These are phyloP conservation scores for Retiboletus flavoniger DNA, from an alignment of 1,284 basidiomycete genomes.

Conservation along the genomic window DNA sequence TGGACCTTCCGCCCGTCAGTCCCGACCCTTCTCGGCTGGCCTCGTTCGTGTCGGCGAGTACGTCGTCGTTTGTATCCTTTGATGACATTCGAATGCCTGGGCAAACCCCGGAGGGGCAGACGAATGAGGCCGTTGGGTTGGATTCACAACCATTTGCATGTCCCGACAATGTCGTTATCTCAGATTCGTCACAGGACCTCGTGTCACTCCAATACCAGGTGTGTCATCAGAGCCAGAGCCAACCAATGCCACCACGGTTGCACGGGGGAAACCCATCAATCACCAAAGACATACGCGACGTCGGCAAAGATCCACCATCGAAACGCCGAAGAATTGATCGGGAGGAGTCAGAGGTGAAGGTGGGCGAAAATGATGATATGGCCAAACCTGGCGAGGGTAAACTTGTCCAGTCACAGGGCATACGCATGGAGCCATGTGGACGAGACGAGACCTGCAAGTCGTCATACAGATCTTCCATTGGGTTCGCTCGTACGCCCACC, in stretches of 20 bases:
- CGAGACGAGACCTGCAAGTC: not conserved
- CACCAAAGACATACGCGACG: not conserved
- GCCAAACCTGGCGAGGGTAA: not conserved
- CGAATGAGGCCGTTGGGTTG: not conserved
- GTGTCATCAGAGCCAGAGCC: not conserved
- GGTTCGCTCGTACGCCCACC: not conserved
- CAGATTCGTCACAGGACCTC: not conserved
- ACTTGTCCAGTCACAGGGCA: not conserved
- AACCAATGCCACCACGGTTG: not conserved
- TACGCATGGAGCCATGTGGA: not conserved
- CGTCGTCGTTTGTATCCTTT: constrained; percentile 18
- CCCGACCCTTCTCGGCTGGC: not conserved
- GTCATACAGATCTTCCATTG: not conserved
- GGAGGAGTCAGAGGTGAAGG: not conserved
- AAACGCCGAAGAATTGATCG: constrained; percentile 21
- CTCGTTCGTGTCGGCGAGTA: constrained; percentile 4
- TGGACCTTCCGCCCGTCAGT: not conserved
- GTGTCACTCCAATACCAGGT: not conserved
- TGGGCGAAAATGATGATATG: not conserved
- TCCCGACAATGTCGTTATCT: constrained; percentile 17
- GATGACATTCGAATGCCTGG: not conserved
- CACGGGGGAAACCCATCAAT: not conserved
- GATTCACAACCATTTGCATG: constrained; percentile 15
- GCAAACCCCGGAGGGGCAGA: not conserved
- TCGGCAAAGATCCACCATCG: not conserved